Percentiles rank a stretch among this genome's conserved stretches.
Conservation (phyloP, 495 filamentous ascomycete genomes). For the Penicillium ochrochloron region DNA sequence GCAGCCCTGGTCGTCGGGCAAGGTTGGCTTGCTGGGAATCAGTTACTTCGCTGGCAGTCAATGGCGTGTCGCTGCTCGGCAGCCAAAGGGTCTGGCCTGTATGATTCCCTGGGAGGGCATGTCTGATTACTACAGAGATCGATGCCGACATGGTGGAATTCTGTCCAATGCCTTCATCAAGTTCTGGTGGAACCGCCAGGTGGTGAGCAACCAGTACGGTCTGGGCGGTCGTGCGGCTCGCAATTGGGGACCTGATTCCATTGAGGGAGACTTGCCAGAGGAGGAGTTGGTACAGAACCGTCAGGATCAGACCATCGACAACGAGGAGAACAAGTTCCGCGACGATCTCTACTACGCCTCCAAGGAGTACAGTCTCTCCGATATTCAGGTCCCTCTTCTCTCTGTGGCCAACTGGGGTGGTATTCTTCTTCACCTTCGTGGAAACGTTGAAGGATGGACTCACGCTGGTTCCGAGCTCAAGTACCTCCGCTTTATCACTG, state of each 20-base stretch:
- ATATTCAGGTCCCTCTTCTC: conserved; percentile 65
- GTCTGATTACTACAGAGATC: conserved; percentile 68
- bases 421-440: conserved; percentile 64
- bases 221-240: conserved; percentile 39
- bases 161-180: conserved; percentile 64
- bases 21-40: conserved; percentile 65
- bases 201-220: conserved; percentile 66
- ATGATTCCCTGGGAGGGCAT: conserved; percentile 75
- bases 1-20: conserved; percentile 64
- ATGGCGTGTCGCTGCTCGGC: conserved; percentile 65
- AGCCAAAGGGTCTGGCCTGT: conserved; percentile 60
- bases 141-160: conserved; percentile 68
- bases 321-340: conserved; percentile 55
- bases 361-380: conserved; percentile 62
- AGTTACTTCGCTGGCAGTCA: conserved; percentile 67
- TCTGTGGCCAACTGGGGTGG: conserved; percentile 71
- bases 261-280: conserved; percentile 62
- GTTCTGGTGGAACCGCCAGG: conserved; percentile 70
- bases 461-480: conserved; percentile 64
- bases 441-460: conserved; percentile 66
- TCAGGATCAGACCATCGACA: conserved; percentile 64
- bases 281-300: conserved; percentile 65
- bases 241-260: conserved; percentile 56
- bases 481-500: conserved; percentile 69
- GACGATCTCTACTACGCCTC: conserved; percentile 65